phyloP scores from a whole-genome alignment of 495 filamentous ascomycete genomes.

The Penicillium waksmanii region DNA sequence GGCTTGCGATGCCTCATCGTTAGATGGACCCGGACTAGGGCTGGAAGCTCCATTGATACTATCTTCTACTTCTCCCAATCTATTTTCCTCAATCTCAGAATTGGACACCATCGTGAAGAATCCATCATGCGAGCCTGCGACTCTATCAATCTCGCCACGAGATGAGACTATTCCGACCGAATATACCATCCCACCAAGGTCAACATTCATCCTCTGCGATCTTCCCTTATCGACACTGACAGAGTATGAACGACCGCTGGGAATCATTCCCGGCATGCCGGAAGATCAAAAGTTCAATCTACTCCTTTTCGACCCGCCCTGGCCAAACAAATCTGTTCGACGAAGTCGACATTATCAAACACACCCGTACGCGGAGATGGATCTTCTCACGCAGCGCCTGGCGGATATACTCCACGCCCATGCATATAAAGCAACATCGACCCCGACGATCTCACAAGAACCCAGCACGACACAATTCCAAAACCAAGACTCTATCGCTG shows the following conservation, averaged over 20 bases:
- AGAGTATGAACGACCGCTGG: conserved; percentile 10
- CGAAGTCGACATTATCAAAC: conserved; percentile 69
- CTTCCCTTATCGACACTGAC: conserved; percentile 27
- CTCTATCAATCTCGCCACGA: conserved; percentile 14
- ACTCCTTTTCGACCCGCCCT: conserved; percentile 88
- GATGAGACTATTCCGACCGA: conserved; percentile 8
- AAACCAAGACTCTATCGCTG: conserved; percentile 42
- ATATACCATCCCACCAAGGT: conserved; percentile 51
- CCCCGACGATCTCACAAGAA: too few relatives aligned
- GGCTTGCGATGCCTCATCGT: neutral
- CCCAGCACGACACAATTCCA: neutral
- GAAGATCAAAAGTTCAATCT: conserved; percentile 64
- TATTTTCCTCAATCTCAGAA: conserved; percentile 33
- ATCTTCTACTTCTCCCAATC: conserved; percentile 35
- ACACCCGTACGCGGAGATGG: conserved; percentile 42
- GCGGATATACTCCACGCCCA: conserved; percentile 36
- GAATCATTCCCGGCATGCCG: conserved; percentile 32
- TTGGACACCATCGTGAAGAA: conserved; percentile 41
- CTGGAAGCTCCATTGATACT: conserved; percentile 32
- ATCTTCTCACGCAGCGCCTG: conserved; percentile 32
- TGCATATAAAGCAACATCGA: conserved; percentile 12
- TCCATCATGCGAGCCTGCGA: conserved; percentile 29
- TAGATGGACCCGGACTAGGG: conserved; percentile 11
- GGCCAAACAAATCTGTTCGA: conserved; percentile 86
- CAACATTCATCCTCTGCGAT: conserved; percentile 54